Evolutionary conservation across 108 stramenopile species (phyloP), one percentile per base, ranked within the genome.

Genomic region (Cafeteria roenbergensis): DNA sequence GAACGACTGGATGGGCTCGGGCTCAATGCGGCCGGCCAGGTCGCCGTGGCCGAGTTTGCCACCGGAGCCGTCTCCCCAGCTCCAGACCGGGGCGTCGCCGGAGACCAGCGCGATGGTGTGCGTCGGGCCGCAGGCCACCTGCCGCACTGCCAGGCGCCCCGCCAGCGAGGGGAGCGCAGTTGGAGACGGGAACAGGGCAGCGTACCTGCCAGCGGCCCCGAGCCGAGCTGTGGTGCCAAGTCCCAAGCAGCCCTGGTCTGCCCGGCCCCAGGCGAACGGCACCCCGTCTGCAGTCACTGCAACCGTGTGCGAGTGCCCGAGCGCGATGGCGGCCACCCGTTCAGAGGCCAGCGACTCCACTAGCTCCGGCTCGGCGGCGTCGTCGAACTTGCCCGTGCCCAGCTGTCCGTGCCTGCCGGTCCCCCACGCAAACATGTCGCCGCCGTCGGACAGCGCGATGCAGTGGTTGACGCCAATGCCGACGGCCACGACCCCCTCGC

Each of bases 41-140:
- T 57, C 57, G 57, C 57, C 57, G 31, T 33, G 33, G 12, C 57
- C 57, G 12, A 57, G 57, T 57, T 57, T 57, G 57, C 33, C 30
- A 6, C 57, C 57, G 33, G 12, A 12, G 31, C 57, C 57, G 57
- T 6, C 6, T 14, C 57, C 57, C 57, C 57, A 57, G 17, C 12
- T 12, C 6, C 6, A 57, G 12, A 57, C 57, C 42, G 42, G 42
- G 12, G 17, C 6, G 57, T 17, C 17, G 33, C 31, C 33, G 31
- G 6, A 6, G 31, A 17, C 33, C 31, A 57, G 57, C 33, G 17
- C 57, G 31, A 57, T 6, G 57, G 12, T 12, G 57, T 57, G 57
- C 12, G 12, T 57, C 31, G 57, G 12, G 6, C 57, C 57, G 57
- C 31, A 31, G 33, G 12, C 17, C 57, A 57, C 57, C 57, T 57